Conservation (phyloP, 106 monocot species). For the Dendrobium officinale region DNA sequence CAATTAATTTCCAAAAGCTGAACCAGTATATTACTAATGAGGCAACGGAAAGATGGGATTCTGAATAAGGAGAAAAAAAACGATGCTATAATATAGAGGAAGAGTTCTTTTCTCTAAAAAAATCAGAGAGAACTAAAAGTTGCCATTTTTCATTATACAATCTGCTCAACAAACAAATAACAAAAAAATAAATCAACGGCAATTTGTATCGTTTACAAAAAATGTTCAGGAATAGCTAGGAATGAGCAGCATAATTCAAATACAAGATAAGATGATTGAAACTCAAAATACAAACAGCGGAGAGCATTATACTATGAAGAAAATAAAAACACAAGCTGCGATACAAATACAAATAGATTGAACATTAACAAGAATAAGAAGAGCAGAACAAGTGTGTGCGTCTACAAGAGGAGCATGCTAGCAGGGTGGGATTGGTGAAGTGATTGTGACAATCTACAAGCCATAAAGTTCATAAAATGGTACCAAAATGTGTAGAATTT, state of each 20-base stretch:
- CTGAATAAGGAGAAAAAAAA: not conserved
- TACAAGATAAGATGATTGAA: not conserved
- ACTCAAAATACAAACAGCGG: not conserved
- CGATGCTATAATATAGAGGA: not conserved
- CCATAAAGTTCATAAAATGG: not conserved
- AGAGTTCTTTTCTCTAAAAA: conserved; percentile 1
- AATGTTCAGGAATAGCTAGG: not conserved
- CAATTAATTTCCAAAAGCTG: not conserved
- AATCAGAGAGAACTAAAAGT: not conserved
- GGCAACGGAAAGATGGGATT: not conserved
- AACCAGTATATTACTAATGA: not conserved
- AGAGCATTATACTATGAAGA: not conserved
- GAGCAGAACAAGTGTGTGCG: not conserved
- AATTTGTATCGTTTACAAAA: not conserved
- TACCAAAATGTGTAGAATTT: not conserved
- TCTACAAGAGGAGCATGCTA: not conserved
- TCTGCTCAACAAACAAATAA: not conserved
- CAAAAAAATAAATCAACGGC: not conserved
- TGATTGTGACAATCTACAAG: not conserved
- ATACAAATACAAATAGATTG: not conserved
- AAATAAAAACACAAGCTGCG: not conserved
- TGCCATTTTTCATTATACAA: not conserved
- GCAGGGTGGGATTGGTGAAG: not conserved
- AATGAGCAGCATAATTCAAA: not conserved
- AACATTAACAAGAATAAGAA: not conserved